Conservation (phyloP, 108 stramenopile genomes). For the Nannochloropsis oceanica region DNA sequence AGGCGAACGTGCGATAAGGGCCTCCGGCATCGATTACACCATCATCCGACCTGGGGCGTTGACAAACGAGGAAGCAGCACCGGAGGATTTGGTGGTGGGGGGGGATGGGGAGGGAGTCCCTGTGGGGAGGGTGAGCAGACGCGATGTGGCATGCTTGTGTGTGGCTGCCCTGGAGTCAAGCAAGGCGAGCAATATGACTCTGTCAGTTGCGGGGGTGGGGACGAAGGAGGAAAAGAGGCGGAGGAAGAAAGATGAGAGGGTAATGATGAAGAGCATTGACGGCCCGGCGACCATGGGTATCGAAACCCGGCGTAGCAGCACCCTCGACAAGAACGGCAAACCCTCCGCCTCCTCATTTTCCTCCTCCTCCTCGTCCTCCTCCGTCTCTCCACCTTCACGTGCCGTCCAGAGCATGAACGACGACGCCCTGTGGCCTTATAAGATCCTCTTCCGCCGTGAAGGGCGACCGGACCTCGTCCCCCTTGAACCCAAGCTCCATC, state of each 20-base stretch:
- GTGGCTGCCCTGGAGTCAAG: not conserved
- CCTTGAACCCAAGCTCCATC: not conserved
- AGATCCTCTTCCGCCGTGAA: not conserved
- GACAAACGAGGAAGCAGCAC: not conserved
- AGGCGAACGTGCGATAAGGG: not conserved
- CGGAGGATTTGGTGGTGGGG: not conserved
- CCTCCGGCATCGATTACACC: constrained; percentile 9
- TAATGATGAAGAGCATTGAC: too few species aligned
- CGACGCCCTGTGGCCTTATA: not conserved
- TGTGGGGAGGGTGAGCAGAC: not conserved
- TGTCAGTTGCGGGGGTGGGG: not conserved
- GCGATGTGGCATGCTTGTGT: not conserved
- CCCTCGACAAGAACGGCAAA: too few species aligned
- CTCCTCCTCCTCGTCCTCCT: not conserved
- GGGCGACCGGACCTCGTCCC: not conserved
- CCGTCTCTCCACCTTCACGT: not conserved
- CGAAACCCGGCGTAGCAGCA: too few species aligned
- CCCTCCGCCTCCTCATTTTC: too few species aligned
- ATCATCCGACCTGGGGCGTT: not conserved
- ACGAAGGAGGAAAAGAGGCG: not conserved
- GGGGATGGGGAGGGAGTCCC: not conserved
- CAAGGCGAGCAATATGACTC: not conserved
- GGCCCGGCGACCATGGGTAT: too few species aligned
- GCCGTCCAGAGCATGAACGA: not conserved
- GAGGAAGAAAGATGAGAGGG: not conserved